These are phyloP conservation scores for Aegle marmelos DNA, from an alignment of 345 rosid species.

Conservation along the genomic window DNA sequence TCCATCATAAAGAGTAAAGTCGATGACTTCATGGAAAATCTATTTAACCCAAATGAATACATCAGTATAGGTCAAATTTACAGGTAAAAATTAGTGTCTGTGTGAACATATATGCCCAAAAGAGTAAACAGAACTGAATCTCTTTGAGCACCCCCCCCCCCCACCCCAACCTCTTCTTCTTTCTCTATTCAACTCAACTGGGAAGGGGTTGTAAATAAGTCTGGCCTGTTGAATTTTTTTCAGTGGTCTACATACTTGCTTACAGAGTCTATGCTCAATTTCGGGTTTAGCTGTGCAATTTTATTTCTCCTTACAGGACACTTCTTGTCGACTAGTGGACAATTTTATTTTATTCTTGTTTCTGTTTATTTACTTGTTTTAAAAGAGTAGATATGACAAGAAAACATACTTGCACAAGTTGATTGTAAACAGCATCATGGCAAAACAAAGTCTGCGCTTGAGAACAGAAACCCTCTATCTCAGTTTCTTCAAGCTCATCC, in stretches of 20 bases:
- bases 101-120: neutral
- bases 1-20: neutral
- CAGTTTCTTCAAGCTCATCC: conserved; percentile 96
- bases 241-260: neutral
- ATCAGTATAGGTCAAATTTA: neutral
- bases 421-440: conserved; percentile 88
- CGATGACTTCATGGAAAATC: neutral
- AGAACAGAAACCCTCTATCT: conserved; percentile 87
- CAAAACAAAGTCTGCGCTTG: conserved; percentile 91
- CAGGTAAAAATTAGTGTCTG: neutral
- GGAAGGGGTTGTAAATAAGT: neutral
- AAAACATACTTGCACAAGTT: conserved; percentile 77
- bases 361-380: neutral
- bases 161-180: too few species aligned
- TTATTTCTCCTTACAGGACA: neutral
- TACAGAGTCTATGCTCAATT: neutral
- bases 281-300: neutral
- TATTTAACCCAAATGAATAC: neutral
- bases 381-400: too few species aligned
- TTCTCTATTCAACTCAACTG: neutral
- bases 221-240: neutral
- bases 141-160: neutral
- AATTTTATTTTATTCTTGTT: too few species aligned
- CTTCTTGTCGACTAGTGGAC: neutral
- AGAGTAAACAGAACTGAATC: neutral